Percentiles rank a stretch among this genome's conserved stretches.
Evolutionary conservation across 306 rosid genomes (phyloP).

Genomic region (Mucuna pruriens): DNA sequence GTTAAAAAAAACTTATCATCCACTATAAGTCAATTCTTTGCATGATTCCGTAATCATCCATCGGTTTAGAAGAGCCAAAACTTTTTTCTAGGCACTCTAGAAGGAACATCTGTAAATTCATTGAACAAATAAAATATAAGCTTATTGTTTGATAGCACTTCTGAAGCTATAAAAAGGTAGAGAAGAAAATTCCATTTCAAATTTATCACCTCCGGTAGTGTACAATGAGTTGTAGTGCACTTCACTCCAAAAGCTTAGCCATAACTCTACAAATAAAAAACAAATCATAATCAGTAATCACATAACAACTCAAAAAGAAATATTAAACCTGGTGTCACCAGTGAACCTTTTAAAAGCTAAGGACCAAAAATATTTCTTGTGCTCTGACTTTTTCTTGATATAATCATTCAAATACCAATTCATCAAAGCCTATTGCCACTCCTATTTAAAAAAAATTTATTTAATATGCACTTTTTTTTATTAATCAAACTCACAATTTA

Average conservation of each 20-base stretch:
- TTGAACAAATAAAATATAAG: slow-evolving; percentile 13
- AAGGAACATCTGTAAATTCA: slow-evolving; percentile 80
- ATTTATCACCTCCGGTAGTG: slow-evolving; percentile 65
- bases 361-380: neutral
- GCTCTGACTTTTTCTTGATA: slow-evolving; percentile 10
- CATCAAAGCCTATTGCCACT: neutral
- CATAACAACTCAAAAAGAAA: slow-evolving; percentile 1
- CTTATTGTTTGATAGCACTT: neutral
- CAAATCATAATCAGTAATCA: neutral
- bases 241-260: slow-evolving; percentile 99
- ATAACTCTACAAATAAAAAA: slow-evolving; percentile 58
- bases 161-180: neutral
- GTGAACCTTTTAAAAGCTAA: neutral
- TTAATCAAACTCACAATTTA: neutral
- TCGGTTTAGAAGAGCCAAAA: slow-evolving; percentile 88
- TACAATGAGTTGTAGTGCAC: slow-evolving; percentile 95
- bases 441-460: neutral
- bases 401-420: neutral
- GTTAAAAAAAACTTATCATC: neutral
- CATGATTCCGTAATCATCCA: slow-evolving; percentile 25
- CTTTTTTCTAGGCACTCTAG: slow-evolving; percentile 64
- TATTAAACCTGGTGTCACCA: neutral
- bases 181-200: neutral
- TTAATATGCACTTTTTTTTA: neutral
- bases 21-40: neutral